A percentile compares a stretch with the other conserved stretches of the same genome.
These are phyloP conservation scores for Astrothelium macrocarpum DNA, from an alignment of 495 filamentous ascomycete genomes.

Conservation along the genomic window DNA sequence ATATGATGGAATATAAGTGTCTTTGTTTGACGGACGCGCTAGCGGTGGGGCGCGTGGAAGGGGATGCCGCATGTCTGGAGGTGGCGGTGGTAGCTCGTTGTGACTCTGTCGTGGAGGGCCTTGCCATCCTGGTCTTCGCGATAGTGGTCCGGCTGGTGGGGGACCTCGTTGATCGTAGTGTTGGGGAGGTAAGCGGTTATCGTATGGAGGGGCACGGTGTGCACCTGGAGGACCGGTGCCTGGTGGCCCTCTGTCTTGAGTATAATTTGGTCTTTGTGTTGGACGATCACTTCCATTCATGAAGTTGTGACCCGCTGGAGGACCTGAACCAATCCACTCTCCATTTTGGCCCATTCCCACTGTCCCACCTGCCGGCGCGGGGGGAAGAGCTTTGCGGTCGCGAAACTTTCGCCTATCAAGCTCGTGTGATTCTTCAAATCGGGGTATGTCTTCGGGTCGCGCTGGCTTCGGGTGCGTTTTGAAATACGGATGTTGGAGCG, in stretches of 20 bases:
- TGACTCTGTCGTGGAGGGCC: constrained; percentile 4
- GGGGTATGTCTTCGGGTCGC: constrained; percentile 69
- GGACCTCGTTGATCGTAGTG: constrained; percentile 25
- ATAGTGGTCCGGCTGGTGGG: not conserved
- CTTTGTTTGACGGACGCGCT: constrained; percentile 10
- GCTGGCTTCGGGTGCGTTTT: constrained; percentile 66
- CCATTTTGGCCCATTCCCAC: constrained; percentile 67
- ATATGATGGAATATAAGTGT: constrained; percentile 31
- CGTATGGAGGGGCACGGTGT: constrained; percentile 10
- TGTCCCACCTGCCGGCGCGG: constrained; percentile 79
- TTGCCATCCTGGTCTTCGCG: constrained; percentile 2
- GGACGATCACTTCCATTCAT: constrained; percentile 7
- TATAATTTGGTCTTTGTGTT: not conserved
- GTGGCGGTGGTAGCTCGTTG: constrained; percentile 11
- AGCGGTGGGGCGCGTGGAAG: constrained; percentile 17
- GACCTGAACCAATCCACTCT: constrained; percentile 42
- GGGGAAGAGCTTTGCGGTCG: constrained; percentile 67
- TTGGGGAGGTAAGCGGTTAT: constrained; percentile 13
- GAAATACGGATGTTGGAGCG: constrained; percentile 89
- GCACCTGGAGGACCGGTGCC: constrained; percentile 16
- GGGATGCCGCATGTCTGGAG: constrained; percentile 9
- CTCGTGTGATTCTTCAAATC: constrained; percentile 91
- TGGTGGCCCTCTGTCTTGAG: constrained; percentile 11
- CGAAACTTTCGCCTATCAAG: constrained; percentile 83
- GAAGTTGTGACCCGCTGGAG: constrained; percentile 20